phyloP scores from a whole-genome alignment of 768 basidiomycete species.

The Xerocomus potaroensis region DNA sequence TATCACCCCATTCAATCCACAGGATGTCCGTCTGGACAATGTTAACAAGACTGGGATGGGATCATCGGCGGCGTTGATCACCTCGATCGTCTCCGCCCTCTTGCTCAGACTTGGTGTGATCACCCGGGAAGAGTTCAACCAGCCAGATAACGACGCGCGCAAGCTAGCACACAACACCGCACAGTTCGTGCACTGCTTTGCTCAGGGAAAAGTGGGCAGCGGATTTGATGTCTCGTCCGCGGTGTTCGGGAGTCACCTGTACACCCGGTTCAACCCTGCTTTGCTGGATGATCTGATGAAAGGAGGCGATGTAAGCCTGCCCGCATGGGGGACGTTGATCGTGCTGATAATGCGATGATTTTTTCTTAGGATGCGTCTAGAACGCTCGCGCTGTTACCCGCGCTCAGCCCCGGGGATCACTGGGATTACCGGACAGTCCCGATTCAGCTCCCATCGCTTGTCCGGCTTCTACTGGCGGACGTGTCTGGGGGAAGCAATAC shows the following conservation, averaged over 20 bases:
- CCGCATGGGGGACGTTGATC: not conserved
- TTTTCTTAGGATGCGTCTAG: constrained; percentile 12
- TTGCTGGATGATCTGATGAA: constrained; percentile 28
- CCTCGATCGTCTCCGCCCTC: constrained; percentile 84
- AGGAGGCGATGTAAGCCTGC: not conserved
- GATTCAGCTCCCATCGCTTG: constrained; percentile 80
- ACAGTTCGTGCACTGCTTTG: constrained; percentile 92
- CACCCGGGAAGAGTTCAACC: constrained; percentile 43
- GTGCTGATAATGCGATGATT: not conserved
- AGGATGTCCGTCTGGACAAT: constrained; percentile 61
- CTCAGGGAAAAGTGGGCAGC: constrained; percentile 97
- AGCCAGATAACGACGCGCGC: constrained; percentile 43
- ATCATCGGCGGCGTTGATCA: constrained; percentile 95
- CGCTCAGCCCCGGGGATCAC: constrained; percentile 48
- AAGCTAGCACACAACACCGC: constrained; percentile 85
- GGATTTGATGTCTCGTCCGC: constrained; percentile 96
- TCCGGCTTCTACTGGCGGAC: constrained; percentile 87
- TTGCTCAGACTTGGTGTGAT: constrained; percentile 73
- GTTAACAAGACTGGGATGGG: constrained; percentile 99
- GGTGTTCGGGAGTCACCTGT: constrained; percentile 91
- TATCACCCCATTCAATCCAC: constrained; percentile 73
- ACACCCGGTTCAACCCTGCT: constrained; percentile 79
- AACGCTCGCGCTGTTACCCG: constrained; percentile 39
- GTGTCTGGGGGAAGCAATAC: constrained; percentile 96
- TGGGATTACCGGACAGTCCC: constrained; percentile 73